These are phyloP conservation scores for Saccharomyces hybrid DNA, from an alignment of 1,139 yeast species.

Conservation along the genomic window DNA sequence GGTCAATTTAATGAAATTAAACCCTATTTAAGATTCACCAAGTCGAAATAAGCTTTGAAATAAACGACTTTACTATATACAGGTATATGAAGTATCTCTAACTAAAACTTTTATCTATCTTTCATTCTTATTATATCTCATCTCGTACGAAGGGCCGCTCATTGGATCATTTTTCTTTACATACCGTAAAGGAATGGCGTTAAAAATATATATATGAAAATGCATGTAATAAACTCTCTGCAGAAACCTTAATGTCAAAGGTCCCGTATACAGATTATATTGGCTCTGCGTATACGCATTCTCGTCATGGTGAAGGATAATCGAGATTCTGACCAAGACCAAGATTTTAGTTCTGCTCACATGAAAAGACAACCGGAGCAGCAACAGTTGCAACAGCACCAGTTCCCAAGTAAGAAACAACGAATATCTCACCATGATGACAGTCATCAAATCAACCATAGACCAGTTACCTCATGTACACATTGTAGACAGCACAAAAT, in stretches of 20 bases:
- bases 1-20: constrained; percentile 75
- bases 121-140: background rate
- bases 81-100: background rate
- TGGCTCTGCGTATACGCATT: background rate
- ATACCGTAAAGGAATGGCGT: background rate
- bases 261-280: background rate
- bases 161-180: background rate
- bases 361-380: background rate
- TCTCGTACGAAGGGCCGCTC: background rate
- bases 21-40: constrained; percentile 71
- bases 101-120: background rate
- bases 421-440: constrained; percentile 1
- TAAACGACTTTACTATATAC: background rate
- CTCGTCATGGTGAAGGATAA: background rate
- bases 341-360: background rate
- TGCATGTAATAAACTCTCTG: background rate
- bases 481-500: constrained; percentile 94
- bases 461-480: constrained; percentile 90
- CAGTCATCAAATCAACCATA: constrained; percentile 40
- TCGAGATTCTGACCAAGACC: background rate
- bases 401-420: background rate
- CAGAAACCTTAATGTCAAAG: background rate
- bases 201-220: background rate
- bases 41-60: constrained; percentile 14
- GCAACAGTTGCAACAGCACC: background rate